A percentile compares a stretch with the other conserved stretches of the same genome.
Evolutionary conservation across 371 early-diverging fungal species (phyloP).

Genomic region (Vairimorpha necatrix): DNA sequence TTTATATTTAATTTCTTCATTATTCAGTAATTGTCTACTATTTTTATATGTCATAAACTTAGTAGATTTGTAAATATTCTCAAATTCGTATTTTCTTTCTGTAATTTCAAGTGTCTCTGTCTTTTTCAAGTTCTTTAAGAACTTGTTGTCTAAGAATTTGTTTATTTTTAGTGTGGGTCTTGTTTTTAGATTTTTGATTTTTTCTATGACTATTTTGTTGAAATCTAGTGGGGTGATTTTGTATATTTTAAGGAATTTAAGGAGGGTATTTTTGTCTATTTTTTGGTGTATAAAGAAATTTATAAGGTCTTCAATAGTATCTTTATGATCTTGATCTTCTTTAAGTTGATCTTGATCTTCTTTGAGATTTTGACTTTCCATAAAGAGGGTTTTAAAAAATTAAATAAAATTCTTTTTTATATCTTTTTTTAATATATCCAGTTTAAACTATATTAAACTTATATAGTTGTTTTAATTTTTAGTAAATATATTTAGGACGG

Average conservation of each 20-base stretch:
- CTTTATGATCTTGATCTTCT: too few species aligned
- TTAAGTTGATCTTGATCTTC: too few species aligned
- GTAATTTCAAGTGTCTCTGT: not conserved
- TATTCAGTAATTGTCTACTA: not conserved
- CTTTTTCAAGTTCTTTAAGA: not conserved
- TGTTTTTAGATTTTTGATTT: not conserved
- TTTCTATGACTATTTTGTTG: not conserved
- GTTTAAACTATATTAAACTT: too few species aligned
- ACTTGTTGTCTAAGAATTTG: not conserved
- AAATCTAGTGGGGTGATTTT: not conserved
- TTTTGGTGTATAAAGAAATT: not conserved
- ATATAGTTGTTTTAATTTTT: too few species aligned
- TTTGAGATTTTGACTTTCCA: too few species aligned
- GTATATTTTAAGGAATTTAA: not conserved
- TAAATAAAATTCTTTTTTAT: too few species aligned
- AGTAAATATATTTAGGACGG: conserved; percentile 12
- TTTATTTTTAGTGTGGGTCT: not conserved
- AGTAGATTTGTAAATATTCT: not conserved
- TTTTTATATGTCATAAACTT: not conserved
- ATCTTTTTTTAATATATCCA: too few species aligned
- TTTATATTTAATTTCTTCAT: not conserved
- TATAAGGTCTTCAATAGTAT: not conserved
- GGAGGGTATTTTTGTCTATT: not conserved
- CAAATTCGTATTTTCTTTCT: not conserved
- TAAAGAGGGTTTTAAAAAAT: too few species aligned